phyloP scores from a whole-genome alignment of 129 eudicot species.

The Chrysanthemum seticuspe region DNA sequence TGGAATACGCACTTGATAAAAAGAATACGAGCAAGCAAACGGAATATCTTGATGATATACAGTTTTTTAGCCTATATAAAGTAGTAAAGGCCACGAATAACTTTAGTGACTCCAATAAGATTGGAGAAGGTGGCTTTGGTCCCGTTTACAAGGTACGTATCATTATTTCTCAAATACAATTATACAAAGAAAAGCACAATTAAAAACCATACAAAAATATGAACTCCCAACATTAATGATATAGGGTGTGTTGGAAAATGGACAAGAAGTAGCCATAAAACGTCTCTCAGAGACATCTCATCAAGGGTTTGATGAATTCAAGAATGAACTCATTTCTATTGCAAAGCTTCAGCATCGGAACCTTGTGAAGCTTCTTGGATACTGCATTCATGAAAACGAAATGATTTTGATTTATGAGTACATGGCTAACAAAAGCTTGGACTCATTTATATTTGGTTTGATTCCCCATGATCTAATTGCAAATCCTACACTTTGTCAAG shows the following conservation, averaged over 20 bases:
- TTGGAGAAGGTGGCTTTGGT: slow-evolving; percentile 15
- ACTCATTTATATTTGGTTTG: not conserved
- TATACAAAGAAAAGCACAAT: no score
- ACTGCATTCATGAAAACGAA: not conserved
- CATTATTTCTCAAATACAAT: no score
- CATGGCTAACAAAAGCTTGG: not conserved
- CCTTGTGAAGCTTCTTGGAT: slow-evolving; percentile 21
- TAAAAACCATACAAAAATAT: no score
- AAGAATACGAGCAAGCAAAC: not conserved
- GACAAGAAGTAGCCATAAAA: not conserved
- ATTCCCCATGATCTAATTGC: not conserved
- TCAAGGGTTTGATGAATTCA: not conserved
- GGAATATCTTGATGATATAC: slow-evolving; percentile 6
- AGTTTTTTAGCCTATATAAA: not conserved
- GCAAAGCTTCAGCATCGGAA: slow-evolving; percentile 33
- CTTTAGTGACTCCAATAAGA: not conserved
- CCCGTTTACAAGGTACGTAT: not conserved
- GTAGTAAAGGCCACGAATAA: not conserved
- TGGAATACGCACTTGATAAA: not conserved
- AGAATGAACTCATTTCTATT: slow-evolving; percentile 17
- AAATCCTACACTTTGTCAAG: not conserved
- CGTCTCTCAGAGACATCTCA: not conserved
- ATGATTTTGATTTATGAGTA: not conserved
- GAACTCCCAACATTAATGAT: no score
- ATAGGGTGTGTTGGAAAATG: not conserved